Evolutionary conservation across 176 grass and related monocot species (phyloP).

Genomic region (Musa troglodytarum): DNA sequence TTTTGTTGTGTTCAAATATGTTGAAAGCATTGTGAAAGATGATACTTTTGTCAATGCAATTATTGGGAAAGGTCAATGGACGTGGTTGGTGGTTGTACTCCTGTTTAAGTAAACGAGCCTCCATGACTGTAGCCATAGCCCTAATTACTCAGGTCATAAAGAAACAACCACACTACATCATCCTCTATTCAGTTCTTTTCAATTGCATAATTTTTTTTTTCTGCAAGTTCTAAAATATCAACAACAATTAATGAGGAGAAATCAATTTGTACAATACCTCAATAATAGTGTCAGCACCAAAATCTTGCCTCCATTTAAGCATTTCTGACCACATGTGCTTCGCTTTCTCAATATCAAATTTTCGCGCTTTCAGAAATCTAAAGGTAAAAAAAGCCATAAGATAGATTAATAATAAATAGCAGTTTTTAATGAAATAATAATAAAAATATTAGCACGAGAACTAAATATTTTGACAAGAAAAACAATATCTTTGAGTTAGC

Average conservation of each 20-base stretch:
- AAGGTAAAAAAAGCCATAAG: background rate
- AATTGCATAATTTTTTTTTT: background rate
- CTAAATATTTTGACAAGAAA: too few relatives aligned
- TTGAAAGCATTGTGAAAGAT: too few relatives aligned
- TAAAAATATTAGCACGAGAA: too few relatives aligned
- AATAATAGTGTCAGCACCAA: slow-evolving; percentile 64
- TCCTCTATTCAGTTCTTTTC: background rate
- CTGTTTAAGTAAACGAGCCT: too few relatives aligned
- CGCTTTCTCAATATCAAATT: slow-evolving; percentile 80
- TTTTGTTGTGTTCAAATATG: too few relatives aligned
- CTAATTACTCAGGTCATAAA: too few relatives aligned
- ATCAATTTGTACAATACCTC: slow-evolving; percentile 26
- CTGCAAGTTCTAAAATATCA: background rate
- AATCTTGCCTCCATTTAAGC: slow-evolving; percentile 89
- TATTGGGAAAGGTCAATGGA: too few relatives aligned
- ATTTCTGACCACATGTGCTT: slow-evolving; percentile 98
- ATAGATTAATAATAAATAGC: background rate
- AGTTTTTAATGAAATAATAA: background rate
- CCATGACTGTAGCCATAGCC: too few relatives aligned
- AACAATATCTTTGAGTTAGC: too few relatives aligned
- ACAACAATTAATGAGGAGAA: background rate
- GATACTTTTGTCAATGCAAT: too few relatives aligned
- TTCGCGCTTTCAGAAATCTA: slow-evolving; percentile 94
- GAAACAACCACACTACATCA: background rate
- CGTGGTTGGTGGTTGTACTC: too few relatives aligned